Evolutionary conservation across 345 rosid genomes (phyloP).

Genomic region (Salix caprea): DNA sequence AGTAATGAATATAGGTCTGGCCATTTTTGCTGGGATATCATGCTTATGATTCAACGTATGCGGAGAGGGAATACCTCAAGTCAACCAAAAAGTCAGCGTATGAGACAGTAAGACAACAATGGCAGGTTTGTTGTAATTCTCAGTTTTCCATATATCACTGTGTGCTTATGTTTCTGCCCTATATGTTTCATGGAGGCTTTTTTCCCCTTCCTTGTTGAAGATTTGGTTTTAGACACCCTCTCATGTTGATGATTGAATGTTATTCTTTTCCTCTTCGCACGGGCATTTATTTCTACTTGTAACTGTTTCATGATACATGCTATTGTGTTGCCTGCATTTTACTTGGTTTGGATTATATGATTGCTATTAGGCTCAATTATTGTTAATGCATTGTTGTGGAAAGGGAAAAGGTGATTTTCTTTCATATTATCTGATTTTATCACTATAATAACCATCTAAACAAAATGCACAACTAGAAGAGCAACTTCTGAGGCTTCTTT

Average conservation of each 20-base stretch:
- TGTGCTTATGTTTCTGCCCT: not conserved
- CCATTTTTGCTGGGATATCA: conserved; percentile 77
- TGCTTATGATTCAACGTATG: conserved; percentile 72
- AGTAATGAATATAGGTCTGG: conserved; percentile 62
- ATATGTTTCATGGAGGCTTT: not conserved
- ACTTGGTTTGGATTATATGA: not conserved
- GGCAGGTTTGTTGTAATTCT: conserved; percentile 58
- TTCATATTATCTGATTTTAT: not conserved
- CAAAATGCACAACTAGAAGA: not conserved
- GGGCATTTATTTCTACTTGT: not conserved
- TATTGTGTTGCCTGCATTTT: not conserved
- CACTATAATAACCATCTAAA: not conserved
- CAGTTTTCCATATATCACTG: not conserved
- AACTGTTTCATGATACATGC: not conserved
- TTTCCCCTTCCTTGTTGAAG: not conserved
- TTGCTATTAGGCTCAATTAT: not conserved
- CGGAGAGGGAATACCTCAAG: conserved; percentile 74
- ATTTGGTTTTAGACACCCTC: not conserved
- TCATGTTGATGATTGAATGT: not conserved
- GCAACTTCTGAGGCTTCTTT: not conserved
- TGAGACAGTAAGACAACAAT: conserved; percentile 75
- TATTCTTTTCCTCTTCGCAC: not conserved
- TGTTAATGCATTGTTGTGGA: conserved; percentile 1
- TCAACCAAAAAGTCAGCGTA: conserved; percentile 64
- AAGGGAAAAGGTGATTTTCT: not conserved